Conservation (phyloP, 169 alveolate genomes). For the Blepharisma undulans region DNA sequence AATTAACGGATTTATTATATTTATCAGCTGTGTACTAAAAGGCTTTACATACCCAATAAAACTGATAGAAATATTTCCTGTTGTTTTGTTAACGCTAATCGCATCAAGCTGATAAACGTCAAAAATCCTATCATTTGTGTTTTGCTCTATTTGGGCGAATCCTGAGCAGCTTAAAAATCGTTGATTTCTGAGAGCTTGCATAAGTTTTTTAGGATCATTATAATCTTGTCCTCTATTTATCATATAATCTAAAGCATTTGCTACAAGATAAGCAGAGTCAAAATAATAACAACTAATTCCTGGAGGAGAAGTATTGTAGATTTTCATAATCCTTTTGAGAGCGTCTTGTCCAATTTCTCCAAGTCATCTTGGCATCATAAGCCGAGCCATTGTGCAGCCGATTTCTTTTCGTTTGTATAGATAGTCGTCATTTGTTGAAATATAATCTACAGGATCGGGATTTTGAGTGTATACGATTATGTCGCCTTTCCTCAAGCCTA, state of each 20-base stretch:
- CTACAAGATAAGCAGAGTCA: neutral
- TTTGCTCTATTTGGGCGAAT: neutral
- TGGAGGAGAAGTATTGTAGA: neutral
- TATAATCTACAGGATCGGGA: neutral
- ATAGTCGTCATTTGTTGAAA: neutral
- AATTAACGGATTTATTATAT: neutral
- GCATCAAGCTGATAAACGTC: neutral
- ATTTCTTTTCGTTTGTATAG: neutral
- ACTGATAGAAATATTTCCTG: neutral
- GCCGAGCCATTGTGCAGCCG: neutral
- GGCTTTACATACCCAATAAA: neutral
- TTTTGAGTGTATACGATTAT: neutral
- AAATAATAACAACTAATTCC: neutral
- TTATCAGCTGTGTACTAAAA: neutral
- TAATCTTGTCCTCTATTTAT: neutral
- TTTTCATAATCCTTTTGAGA: neutral
- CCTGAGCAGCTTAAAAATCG: conserved; percentile 22
- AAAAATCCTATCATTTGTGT: neutral
- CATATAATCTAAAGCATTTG: neutral
- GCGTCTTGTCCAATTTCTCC: neutral
- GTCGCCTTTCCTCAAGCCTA: conserved; percentile 18
- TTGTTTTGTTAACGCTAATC: neutral
- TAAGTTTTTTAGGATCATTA: neutral
- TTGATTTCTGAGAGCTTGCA: neutral
- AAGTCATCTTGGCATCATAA: neutral